A percentile compares a stretch with the other conserved stretches of the same genome.
Evolutionary conservation across 2,329 filamentous ascomycete species (phyloP).

Genomic region (Fusarium mundagurra): DNA sequence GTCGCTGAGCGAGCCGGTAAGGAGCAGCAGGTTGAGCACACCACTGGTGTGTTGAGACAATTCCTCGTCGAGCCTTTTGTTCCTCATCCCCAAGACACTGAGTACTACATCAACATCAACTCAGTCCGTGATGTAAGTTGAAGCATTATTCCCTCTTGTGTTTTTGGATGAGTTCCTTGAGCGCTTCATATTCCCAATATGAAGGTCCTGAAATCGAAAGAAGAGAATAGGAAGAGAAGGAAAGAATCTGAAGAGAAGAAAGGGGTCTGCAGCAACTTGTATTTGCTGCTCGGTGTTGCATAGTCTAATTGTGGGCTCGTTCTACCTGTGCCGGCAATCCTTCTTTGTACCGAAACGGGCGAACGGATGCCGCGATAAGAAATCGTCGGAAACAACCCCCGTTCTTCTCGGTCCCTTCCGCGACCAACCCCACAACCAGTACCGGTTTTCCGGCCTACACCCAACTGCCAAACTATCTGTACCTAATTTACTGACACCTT

Average conservation of each 20-base stretch:
- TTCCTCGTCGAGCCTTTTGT: conserved; percentile 99
- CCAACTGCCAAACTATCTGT: not conserved
- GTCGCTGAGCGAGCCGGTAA: conserved; percentile 92
- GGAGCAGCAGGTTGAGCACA: conserved; percentile 90
- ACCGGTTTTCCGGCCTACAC: conserved; percentile 7
- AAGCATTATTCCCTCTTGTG: conserved; percentile 36
- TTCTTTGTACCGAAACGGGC: conserved; percentile 46
- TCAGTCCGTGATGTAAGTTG: conserved; percentile 96
- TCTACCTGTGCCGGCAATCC: conserved; percentile 39
- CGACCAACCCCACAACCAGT: conserved; percentile 14
- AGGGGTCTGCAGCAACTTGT: conserved; percentile 32
- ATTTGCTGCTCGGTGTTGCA: conserved; percentile 28
- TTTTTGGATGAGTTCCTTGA: conserved; percentile 3
- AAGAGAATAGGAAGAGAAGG: not conserved
- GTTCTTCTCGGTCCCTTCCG: conserved; percentile 23
- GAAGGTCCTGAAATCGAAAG: not conserved
- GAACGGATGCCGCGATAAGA: conserved; percentile 52
- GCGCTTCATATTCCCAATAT: not conserved
- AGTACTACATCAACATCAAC: conserved; percentile 99
- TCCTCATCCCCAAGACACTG: conserved; percentile 91
- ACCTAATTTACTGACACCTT: conserved; percentile 34
- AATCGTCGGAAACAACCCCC: conserved; percentile 33
- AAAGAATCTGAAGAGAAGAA: conserved; percentile 10
- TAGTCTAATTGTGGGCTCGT: conserved; percentile 41
- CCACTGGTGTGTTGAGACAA: conserved; percentile 86